Conservation (phyloP, 805 yeast species). For the Candida nonsorbophila region DNA sequence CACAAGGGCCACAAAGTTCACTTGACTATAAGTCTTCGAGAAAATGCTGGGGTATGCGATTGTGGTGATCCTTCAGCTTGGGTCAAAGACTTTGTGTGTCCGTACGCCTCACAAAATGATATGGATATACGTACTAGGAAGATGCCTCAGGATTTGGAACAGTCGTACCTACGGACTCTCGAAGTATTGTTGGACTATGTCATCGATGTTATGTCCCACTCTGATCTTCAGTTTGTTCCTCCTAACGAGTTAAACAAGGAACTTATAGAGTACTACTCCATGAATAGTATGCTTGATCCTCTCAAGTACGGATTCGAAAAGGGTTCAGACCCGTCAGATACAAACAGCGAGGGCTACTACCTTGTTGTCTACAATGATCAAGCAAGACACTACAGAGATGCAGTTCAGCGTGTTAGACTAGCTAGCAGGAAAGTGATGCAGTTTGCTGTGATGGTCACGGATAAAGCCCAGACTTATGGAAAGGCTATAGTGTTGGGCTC, state of each 20-base stretch:
- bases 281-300: slow-evolving; percentile 29
- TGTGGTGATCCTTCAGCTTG: slow-evolving; percentile 90
- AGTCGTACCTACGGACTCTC: slow-evolving; percentile 35
- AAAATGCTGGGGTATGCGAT: slow-evolving; percentile 79
- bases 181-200: slow-evolving; percentile 52
- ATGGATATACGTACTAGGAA: slow-evolving; percentile 4
- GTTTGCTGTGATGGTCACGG: slow-evolving; percentile 70
- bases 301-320: slow-evolving; percentile 40
- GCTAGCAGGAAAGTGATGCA: slow-evolving; percentile 61
- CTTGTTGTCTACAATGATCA: slow-evolving; percentile 76
- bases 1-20: slow-evolving; percentile 74
- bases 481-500: slow-evolving; percentile 65
- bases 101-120: slow-evolving; percentile 14
- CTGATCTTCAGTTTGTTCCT: slow-evolving; percentile 34
- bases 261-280: slow-evolving; percentile 23
- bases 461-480: slow-evolving; percentile 57
- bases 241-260: slow-evolving; percentile 19
- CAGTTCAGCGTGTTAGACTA: slow-evolving; percentile 55
- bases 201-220: slow-evolving; percentile 53
- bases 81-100: slow-evolving; percentile 50
- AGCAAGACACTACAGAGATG: slow-evolving; percentile 68
- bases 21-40: slow-evolving; percentile 57
- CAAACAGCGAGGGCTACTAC: slow-evolving; percentile 44
- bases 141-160: slow-evolving; percentile 41
- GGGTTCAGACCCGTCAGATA: slow-evolving; percentile 13